Evolutionary conservation across 179 eudicot species (phyloP), one percentile per base, ranked within the genome.

Genomic region (Camellia oleifera): DNA sequence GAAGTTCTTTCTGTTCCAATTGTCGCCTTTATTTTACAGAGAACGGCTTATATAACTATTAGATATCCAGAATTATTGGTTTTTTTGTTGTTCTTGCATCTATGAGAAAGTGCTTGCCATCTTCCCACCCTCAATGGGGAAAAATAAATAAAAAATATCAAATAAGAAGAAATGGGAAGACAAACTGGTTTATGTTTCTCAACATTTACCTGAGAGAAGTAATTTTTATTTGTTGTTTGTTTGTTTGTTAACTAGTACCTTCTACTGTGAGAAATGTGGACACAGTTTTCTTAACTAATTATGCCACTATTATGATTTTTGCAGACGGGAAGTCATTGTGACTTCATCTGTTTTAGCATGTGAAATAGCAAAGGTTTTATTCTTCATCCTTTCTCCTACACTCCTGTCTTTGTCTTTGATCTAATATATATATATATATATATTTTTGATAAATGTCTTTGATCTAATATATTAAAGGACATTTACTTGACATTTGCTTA

Each of bases 321-420:
- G 88, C 89, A 95, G 99, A 77, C 90, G 88, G 65, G 97, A 92
- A 68, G 98, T 94, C 50, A 92, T 95, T 82, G 99, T 95, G 20
- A 95, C 99, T 80, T 87, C 99, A 64, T 90, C 91, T 74, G 99
- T 95, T 82, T 70, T 95, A 78, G 88, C 97, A 67, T 92, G 98
- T 78, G 99, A 95, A 84, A 76, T 89, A 74, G 93, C 91, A 40
- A 95, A 95, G 97, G 98, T 71, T 76, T 6, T 46, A 64, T 40
- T 44, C 17, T 63, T 64, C 62, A 45, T 66, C 15, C 23, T 64
- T 68, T 53, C 64, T 71, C 48, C 72, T 26, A 42, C 52, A 6
- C 61, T 17, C 14, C 20, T 80, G 48, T 64, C 11, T 64, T 72
- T 60, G 65, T 66, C 56, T 76, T 64, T 48, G 5, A 6, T 50